A percentile compares a stretch with the other conserved stretches of the same genome.
Conservation (phyloP, 2,329 filamentous ascomycete genomes). For the Fusarium mangiferae region DNA sequence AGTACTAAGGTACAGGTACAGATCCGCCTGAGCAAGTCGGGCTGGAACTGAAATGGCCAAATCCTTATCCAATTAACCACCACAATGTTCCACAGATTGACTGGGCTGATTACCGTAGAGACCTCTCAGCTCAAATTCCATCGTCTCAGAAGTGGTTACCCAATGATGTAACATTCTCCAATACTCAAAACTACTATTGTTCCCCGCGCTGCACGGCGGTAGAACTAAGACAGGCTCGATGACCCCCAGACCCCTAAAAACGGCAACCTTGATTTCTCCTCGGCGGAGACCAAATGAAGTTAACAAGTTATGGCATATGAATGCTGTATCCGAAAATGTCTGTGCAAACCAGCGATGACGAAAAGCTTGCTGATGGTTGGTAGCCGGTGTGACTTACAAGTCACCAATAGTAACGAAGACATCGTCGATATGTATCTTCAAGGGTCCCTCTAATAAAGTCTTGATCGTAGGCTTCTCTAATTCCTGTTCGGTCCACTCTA, state of each 20-base stretch:
- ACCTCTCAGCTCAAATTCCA: not conserved
- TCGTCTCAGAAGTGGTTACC: not conserved
- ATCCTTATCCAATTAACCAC: too few relatives aligned
- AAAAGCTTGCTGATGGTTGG: slow-evolving; percentile 2
- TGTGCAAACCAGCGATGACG: slow-evolving; percentile 20
- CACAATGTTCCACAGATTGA: not conserved
- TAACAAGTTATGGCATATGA: not conserved
- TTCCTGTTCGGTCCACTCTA: slow-evolving; percentile 18
- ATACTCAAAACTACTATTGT: slow-evolving; percentile 1
- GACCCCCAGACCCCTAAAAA: slow-evolving; percentile 7
- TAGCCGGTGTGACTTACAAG: not conserved
- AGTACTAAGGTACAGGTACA: too few relatives aligned
- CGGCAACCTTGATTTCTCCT: slow-evolving; percentile 18
- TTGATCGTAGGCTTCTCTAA: slow-evolving; percentile 12
- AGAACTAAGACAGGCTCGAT: slow-evolving; percentile 21
- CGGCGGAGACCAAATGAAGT: not conserved
- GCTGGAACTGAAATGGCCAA: not conserved
- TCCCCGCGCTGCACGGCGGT: slow-evolving; percentile 36
- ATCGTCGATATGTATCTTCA: slow-evolving; percentile 3
- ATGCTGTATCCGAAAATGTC: not conserved
- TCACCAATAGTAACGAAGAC: not conserved
- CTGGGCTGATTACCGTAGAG: not conserved
- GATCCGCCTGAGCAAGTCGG: not conserved
- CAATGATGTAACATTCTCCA: slow-evolving; percentile 20
- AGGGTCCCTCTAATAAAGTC: slow-evolving; percentile 15